Evolutionary conservation across 1,284 basidiomycete species (phyloP), one percentile per base, ranked within the genome.

Genomic region (Apiotrichum gracile): DNA sequence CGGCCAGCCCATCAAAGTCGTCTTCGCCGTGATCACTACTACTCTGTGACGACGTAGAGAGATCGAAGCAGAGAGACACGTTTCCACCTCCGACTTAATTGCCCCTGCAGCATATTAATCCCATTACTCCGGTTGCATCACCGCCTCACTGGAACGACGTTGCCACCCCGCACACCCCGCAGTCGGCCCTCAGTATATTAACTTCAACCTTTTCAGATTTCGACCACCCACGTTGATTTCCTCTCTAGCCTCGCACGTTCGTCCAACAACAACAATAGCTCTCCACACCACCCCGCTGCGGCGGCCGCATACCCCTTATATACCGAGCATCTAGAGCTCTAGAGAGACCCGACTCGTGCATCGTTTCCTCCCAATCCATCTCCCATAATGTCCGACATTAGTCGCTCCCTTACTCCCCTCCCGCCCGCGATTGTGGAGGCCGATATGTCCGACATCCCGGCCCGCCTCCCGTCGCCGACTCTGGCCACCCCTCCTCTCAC

Each of bases 401-500:
- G 21, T 34, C 40, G 22, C 16, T 12, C 24, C 27, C 17, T 47
- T 25, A 47, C 46, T 2, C 46, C 46, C 14, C 46, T 47, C 24
- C 46, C 46, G 17, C 46, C 46, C 16, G 6, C 41, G 4, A 13
- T 29, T 5, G 26, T 25, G 7, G 41, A 43, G 9, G 41, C n/a
- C n/a, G n/a, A n/a, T n/a, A n/a, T n/a, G n/a, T n/a, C n/a, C n/a
- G n/a, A n/a, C n/a, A n/a, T n/a, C n/a, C n/a, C n/a, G n/a, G n/a
- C 26, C 6, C 29, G 21, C 43, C 17, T 17, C 4, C 42, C 26
- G 9, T 7, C 19, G 8, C 27, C 34, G 25, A 13, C 16, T 16
- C 40, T 51, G 27, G 24, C 8, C 31, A 68, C 66, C 13, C 67
- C 67, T 4, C 58, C 53, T 5, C 58, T 68, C 27, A 61, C 57